Conservation (phyloP, 140 eudicot genomes). For the Ambrosia hybrid region DNA sequence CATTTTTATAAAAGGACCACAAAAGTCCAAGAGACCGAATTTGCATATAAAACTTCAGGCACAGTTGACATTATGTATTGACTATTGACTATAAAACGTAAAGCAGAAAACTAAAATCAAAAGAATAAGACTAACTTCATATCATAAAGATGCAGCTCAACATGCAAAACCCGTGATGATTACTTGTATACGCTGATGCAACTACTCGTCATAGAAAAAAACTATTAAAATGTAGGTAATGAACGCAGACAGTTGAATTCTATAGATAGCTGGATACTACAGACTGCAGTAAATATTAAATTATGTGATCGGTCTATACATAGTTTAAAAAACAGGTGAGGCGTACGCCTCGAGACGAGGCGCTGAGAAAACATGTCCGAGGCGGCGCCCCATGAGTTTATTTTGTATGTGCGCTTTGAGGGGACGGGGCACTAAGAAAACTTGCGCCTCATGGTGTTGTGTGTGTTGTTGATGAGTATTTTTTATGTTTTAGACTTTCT, state of each 20-base stretch:
- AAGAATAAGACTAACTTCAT: not conserved
- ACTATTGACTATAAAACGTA: not conserved
- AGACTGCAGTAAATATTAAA: conserved; percentile 7
- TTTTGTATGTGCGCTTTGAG: no score
- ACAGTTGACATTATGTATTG: not conserved
- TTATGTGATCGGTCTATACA: not conserved
- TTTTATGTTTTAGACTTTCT: no score
- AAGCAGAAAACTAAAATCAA: not conserved
- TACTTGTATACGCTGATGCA: not conserved
- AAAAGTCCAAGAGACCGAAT: conserved; percentile 7
- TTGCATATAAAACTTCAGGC: not conserved
- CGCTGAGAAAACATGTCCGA: not conserved
- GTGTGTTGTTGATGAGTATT: no score
- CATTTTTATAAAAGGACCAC: not conserved
- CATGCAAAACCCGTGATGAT: not conserved
- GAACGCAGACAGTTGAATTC: not conserved
- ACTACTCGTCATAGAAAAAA: not conserved
- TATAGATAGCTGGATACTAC: not conserved
- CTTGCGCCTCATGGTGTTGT: no score
- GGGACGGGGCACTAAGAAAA: no score
- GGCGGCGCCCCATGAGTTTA: no score
- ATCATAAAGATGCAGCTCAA: conserved; percentile 11
- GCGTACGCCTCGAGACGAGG: no score
- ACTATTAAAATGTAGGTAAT: not conserved
- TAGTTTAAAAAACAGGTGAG: no score